Evolutionary conservation across 2,329 filamentous ascomycete genomes (phyloP), one percentile per base, ranked within the genome.

Genomic region (Microdochium bolleyi): DNA sequence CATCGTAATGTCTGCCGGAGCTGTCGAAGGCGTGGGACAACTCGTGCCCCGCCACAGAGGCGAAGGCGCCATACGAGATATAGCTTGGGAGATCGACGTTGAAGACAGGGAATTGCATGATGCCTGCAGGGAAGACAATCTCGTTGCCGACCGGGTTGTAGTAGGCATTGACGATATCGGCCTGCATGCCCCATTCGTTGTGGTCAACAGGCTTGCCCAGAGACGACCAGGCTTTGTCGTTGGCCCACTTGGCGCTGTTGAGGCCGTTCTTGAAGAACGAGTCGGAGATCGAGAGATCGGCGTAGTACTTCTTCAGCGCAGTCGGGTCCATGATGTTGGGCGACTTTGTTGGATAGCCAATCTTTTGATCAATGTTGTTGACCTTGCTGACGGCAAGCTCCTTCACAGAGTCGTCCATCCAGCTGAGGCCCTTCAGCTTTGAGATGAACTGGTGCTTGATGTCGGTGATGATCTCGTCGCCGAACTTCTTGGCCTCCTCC

Each of bases 401-500:
- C 50, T 77, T 75, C 25, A 84, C 80, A 72, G 68, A 57, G 74
- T 79, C 80, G 80, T 85, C 82, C 82, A 85, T 55, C 73, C 71
- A 50, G 73, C 82, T 59, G 73, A 67, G 59, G n/a, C 58, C 60
- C 41, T 52, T 72, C 62, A 48, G 74, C 75, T 50, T 73, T 65
- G 52, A 63, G 2, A 79, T 76, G 59, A 89, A 89, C 21, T 81
- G 76, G 16, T 78, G 73, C 65, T 87, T 87, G 63, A 90, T 85
- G 57, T 88, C 83, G 10, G 78, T 78, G n/a, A 89, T 79, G 58
- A 91, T 83, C 52, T 82, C 76, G 54, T 88, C 82, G 16, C 84
- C 84, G 48, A 87, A 79, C 3, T 79, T 69, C 62, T 87, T 87
- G 0, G 84, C 83, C 21, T 82, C 77, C 13, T 83, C 76, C 0